Conservation (phyloP, 169 alveolate species). For the Plasmodium chabaudi region DNA sequence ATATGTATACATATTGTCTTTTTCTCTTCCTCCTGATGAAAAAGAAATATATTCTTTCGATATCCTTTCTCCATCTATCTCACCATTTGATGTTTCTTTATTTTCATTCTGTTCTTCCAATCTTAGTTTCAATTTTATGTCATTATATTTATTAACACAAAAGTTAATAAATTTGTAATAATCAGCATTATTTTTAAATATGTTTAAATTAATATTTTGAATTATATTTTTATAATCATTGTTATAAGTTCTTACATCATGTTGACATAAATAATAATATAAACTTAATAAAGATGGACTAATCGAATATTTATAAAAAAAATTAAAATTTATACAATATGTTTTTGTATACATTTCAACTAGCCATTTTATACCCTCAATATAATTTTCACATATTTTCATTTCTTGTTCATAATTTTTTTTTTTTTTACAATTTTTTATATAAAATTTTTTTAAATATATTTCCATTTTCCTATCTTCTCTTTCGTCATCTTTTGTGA, state of each 20-base stretch:
- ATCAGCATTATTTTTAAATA: slow-evolving; percentile 60
- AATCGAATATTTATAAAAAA: slow-evolving; percentile 43
- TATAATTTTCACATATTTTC: slow-evolving; percentile 58
- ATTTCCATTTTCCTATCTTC: slow-evolving; percentile 27
- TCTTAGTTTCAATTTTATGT: slow-evolving; percentile 1
- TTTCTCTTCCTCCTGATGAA: too few species aligned
- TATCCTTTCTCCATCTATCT: neutral
- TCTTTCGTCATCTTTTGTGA: slow-evolving; percentile 2
- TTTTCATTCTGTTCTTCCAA: neutral
- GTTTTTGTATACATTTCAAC: slow-evolving; percentile 73
- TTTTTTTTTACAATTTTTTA: slow-evolving; percentile 35
- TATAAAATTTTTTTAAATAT: slow-evolving; percentile 15
- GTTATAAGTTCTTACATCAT: neutral
- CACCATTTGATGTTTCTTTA: neutral
- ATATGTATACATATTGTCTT: too few species aligned
- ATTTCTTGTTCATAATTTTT: slow-evolving; percentile 41
- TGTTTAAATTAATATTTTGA: slow-evolving; percentile 39
- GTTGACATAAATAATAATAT: slow-evolving; percentile 35
- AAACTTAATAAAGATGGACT: slow-evolving; percentile 70
- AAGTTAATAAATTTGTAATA: slow-evolving; percentile 57
- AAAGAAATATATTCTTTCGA: neutral
- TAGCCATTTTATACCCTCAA: slow-evolving; percentile 72
- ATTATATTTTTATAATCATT: slow-evolving; percentile 10
- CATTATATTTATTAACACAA: slow-evolving; percentile 41
- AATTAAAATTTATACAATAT: slow-evolving; percentile 71